These are phyloP conservation scores for Botrytis aclada DNA, from an alignment of 2,329 filamentous ascomycete species.

Conservation along the genomic window DNA sequence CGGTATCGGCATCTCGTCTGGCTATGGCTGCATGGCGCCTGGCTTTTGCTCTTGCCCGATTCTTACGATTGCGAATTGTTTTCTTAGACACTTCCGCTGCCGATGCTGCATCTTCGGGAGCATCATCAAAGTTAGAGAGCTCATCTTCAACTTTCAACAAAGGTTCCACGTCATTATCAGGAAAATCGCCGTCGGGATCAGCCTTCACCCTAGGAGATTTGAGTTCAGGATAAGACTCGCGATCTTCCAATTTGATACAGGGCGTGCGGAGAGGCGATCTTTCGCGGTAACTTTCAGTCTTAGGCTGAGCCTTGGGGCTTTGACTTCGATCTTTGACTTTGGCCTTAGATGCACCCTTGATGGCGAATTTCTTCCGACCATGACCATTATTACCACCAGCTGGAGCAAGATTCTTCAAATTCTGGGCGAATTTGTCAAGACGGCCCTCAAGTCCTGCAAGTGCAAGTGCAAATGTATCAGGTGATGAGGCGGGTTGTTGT, in stretches of 20 bases:
- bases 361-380: background rate
- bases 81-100: background rate
- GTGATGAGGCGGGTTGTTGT: background rate
- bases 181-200: too few species aligned
- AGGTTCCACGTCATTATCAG: too few species aligned
- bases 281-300: background rate
- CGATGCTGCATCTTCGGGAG: background rate
- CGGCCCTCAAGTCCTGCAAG: background rate
- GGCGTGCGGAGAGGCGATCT: background rate
- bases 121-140: background rate
- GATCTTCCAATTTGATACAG: background rate
- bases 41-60: background rate
- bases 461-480: background rate
- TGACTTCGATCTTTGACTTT: background rate
- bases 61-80: background rate
- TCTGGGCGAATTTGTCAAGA: background rate
- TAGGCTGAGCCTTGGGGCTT: background rate
- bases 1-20: background rate
- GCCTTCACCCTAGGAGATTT: background rate
- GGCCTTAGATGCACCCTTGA: background rate
- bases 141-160: too few species aligned
- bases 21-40: background rate
- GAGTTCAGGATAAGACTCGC: background rate
- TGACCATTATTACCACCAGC: background rate
- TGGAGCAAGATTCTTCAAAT: background rate